Evolutionary conservation across 1,284 basidiomycete species (phyloP).

Genomic region (Naganishia cerealis): DNA sequence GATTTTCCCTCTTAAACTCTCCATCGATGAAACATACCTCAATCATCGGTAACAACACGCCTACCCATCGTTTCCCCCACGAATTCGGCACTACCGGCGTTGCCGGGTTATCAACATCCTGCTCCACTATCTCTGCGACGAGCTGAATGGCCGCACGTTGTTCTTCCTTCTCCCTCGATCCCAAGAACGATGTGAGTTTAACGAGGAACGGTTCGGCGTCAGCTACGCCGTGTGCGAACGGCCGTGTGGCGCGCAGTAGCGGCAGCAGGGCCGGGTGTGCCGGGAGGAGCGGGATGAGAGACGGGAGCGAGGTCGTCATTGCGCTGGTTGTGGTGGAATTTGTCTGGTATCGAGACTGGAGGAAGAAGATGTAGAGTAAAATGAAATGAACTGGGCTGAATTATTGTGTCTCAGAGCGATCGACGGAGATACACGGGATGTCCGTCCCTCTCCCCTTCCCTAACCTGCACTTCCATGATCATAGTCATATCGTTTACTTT

Average conservation of each 20-base stretch:
- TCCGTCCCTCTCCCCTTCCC: neutral
- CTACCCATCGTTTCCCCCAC: constrained; percentile 49
- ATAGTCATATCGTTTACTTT: neutral
- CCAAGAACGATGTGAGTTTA: constrained; percentile 40
- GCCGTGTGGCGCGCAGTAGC: constrained; percentile 38
- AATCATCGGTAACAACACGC: constrained; percentile 29
- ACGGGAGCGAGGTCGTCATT: constrained; percentile 9
- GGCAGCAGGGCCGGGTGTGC: constrained; percentile 41
- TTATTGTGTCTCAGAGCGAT: constrained; percentile 3
- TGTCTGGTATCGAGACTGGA: neutral
- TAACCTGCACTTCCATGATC: neutral
- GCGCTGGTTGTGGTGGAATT: neutral
- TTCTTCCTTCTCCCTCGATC: constrained; percentile 7
- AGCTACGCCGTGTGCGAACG: constrained; percentile 40
- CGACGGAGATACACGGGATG: constrained; percentile 4
- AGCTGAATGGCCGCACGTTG: constrained; percentile 36
- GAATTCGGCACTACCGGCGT: constrained; percentile 42
- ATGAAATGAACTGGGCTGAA: neutral
- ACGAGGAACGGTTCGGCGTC: constrained; percentile 43
- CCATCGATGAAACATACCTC: neutral
- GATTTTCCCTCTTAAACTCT: neutral
- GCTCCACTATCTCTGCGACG: constrained; percentile 41
- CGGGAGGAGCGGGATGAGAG: constrained; percentile 32
- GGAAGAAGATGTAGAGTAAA: neutral
- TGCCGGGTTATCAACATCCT: constrained; percentile 42